These are phyloP conservation scores for Salvia miltiorrhiza DNA, from an alignment of 257 asterid species.

Conservation along the genomic window DNA sequence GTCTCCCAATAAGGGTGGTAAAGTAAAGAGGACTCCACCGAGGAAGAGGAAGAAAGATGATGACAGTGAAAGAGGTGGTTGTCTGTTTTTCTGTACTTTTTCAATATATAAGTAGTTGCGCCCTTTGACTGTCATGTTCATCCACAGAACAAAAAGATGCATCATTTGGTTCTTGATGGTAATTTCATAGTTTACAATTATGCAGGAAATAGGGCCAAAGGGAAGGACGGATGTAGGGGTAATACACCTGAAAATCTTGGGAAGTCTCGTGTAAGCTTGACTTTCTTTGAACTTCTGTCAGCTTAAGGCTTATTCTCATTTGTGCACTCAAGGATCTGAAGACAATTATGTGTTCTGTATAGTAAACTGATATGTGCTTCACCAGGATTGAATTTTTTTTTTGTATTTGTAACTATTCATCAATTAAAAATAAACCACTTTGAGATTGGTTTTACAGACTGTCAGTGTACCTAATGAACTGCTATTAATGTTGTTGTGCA, in stretches of 20 bases:
- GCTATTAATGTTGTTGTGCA: not conserved
- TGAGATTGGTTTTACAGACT: not conserved
- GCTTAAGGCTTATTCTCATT: too few relatives aligned
- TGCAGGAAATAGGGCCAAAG: slow-evolving; percentile 43
- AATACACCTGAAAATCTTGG: slow-evolving; percentile 28
- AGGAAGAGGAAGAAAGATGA: slow-evolving; percentile 42
- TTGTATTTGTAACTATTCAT: not conserved
- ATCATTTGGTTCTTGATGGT: slow-evolving; percentile 5
- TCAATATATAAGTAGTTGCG: not conserved
- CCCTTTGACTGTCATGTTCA: not conserved
- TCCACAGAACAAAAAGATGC: not conserved
- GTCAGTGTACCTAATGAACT: not conserved
- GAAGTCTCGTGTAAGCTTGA: slow-evolving; percentile 33
- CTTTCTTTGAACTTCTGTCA: not conserved
- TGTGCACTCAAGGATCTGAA: not conserved
- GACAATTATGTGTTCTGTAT: too few relatives aligned
- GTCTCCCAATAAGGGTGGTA: slow-evolving; percentile 30
- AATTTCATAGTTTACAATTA: not conserved
- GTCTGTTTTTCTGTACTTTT: not conserved
- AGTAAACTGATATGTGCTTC: too few relatives aligned
- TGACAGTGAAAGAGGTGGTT: slow-evolving; percentile 36
- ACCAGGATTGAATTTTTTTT: not conserved
- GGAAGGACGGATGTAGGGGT: slow-evolving; percentile 15
- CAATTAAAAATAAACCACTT: not conserved
- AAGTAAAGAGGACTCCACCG: slow-evolving; percentile 31